Conservation (phyloP, 345 rosid genomes). For the Sisymbrium altissimum region DNA sequence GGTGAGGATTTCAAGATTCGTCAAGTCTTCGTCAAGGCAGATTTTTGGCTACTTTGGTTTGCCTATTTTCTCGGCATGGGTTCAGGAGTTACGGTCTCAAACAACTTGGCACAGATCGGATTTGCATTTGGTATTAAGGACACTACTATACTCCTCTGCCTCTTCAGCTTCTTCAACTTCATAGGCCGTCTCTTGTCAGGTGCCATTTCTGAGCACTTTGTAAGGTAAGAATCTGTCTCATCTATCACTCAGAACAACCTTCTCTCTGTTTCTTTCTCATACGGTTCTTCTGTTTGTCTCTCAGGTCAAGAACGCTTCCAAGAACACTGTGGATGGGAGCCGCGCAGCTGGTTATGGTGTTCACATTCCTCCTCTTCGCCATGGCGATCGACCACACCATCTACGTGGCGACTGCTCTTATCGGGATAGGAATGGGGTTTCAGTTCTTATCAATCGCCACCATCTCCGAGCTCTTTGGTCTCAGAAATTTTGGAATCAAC, state of each 20-base stretch:
- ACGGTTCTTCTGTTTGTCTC: conserved; percentile 5
- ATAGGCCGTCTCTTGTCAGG: conserved; percentile 85
- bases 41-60: conserved; percentile 97
- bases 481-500: conserved; percentile 79
- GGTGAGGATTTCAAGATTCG: conserved; percentile 81
- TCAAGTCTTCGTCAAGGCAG: conserved; percentile 83
- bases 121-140: conserved; percentile 65
- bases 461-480: conserved; percentile 87
- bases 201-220: conserved; percentile 83
- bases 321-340: conserved; percentile 77
- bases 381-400: conserved; percentile 52
- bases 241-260: background rate
- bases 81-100: conserved; percentile 82
- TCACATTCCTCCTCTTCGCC: conserved; percentile 60
- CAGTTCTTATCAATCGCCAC: conserved; percentile 71
- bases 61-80: conserved; percentile 86
- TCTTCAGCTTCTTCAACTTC: conserved; percentile 88
- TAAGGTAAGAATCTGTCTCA: conserved; percentile 49
- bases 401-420: conserved; percentile 59
- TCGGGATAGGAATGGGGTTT: conserved; percentile 73
- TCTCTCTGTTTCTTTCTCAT: background rate
- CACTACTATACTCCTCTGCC: conserved; percentile 64
- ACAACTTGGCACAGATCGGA: conserved; percentile 96
- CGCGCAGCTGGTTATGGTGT: conserved; percentile 52
- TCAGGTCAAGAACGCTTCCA: conserved; percentile 63